phyloP scores from a whole-genome alignment of 1,139 yeast genomes.

The Pichia sp. region DNA sequence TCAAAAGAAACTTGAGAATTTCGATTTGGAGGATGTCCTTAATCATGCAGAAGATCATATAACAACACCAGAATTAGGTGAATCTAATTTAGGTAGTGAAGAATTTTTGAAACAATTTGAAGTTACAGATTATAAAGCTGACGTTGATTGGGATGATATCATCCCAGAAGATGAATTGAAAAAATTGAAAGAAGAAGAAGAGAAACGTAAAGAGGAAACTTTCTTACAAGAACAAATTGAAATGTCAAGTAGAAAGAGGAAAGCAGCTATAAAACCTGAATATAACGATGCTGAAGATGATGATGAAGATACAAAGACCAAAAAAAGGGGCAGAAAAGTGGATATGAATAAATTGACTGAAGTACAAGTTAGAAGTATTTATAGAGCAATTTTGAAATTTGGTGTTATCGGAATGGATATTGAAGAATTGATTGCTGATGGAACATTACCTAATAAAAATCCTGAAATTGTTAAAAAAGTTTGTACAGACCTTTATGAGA shows the following conservation, averaged over 20 bases:
- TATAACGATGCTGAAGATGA: constrained; percentile 34
- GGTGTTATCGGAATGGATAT: constrained; percentile 81
- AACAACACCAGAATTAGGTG: constrained; percentile 94
- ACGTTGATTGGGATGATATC: constrained; percentile 98
- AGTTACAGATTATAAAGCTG: constrained; percentile 97
- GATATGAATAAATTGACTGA: constrained; percentile 65
- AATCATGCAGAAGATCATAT: constrained; percentile 96
- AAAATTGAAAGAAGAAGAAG: constrained; percentile 86
- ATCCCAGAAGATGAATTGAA: constrained; percentile 92
- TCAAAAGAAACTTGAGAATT: constrained; percentile 89
- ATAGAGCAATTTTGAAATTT: constrained; percentile 70
- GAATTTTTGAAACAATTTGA: constrained; percentile 96
- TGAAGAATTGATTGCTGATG: constrained; percentile 86
- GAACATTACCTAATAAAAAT: constrained; percentile 77
- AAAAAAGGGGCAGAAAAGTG: constrained; percentile 26
- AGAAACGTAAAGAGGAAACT: constrained; percentile 76
- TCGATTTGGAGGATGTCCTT: constrained; percentile 91
- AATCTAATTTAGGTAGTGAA: constrained; percentile 95
- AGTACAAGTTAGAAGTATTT: constrained; percentile 79
- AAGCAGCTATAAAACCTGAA: constrained; percentile 54
- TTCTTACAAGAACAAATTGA: constrained; percentile 86
- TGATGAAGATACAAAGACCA: constrained; percentile 34
- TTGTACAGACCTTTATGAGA: constrained; percentile 59
- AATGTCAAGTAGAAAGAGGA: constrained; percentile 70
- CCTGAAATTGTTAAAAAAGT: constrained; percentile 76